These are phyloP conservation scores for Lasiodiplodia gonubiensis DNA, from an alignment of 2,329 filamentous ascomycete species.

Conservation along the genomic window DNA sequence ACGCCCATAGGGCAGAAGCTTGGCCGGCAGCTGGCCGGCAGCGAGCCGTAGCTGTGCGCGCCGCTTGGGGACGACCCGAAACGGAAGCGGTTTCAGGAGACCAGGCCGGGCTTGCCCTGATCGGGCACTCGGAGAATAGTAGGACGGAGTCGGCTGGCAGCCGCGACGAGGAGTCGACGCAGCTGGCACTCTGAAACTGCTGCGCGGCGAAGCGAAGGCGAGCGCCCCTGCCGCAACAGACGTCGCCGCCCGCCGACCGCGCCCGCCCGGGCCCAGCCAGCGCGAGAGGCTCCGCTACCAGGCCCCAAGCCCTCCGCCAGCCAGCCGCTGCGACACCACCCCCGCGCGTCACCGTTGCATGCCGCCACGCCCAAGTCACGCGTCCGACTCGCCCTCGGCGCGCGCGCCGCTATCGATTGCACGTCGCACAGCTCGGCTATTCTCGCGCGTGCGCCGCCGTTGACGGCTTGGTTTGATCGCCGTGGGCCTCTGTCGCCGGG, in stretches of 20 bases:
- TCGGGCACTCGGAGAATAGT: conserved; percentile 24
- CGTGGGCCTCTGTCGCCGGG: conserved; percentile 21
- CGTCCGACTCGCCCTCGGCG: neutral
- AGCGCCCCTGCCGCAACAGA: neutral
- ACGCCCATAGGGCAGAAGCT: conserved; percentile 26
- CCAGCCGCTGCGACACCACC: neutral
- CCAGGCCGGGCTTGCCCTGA: conserved; percentile 3
- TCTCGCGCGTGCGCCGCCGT: neutral
- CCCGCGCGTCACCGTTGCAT: conserved; percentile 5
- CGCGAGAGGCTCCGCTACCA: neutral
- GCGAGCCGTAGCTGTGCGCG: neutral
- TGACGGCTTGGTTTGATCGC: conserved; percentile 22
- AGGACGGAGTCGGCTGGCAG: conserved; percentile 18
- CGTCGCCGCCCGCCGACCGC: neutral
- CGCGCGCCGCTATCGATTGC: neutral
- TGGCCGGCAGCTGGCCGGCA: conserved; percentile 14
- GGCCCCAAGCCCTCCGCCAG: neutral
- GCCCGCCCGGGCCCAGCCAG: neutral
- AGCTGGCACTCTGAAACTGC: conserved; percentile 27
- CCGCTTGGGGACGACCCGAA: conserved; percentile 26
- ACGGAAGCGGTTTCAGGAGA: conserved; percentile 26
- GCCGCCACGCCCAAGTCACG: conserved; percentile 7
- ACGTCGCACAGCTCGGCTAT: conserved; percentile 15
- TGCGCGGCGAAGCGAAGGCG: conserved; percentile 16
- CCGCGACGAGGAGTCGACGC: conserved; percentile 11